Conservation (phyloP, 495 filamentous ascomycete species). For the Talaromyces adpressus region DNA sequence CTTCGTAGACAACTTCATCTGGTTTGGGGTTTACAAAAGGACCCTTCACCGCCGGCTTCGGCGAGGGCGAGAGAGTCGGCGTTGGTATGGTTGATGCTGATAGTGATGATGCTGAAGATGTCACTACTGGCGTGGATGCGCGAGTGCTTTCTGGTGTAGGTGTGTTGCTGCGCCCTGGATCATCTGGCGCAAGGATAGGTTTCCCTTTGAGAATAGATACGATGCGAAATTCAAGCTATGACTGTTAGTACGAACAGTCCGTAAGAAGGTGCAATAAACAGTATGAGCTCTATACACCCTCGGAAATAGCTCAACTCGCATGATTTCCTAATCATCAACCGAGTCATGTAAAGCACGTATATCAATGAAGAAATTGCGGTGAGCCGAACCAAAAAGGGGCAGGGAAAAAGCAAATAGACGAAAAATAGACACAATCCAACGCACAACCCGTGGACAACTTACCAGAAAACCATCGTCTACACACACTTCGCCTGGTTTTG, state of each 20-base stretch:
- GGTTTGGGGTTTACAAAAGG: constrained; percentile 14
- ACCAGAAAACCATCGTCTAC: constrained; percentile 8
- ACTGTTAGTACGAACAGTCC: neutral
- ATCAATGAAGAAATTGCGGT: constrained; percentile 4
- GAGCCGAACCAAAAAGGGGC: neutral
- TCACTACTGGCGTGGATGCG: constrained; percentile 4
- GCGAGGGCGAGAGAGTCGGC: neutral
- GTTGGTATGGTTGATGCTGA: neutral
- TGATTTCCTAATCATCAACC: neutral
- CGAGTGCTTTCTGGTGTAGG: constrained; percentile 12
- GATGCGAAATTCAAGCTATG: constrained; percentile 13
- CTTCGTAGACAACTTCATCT: constrained; percentile 11
- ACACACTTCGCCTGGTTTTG: constrained; percentile 2
- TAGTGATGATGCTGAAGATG: neutral
- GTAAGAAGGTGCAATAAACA: neutral
- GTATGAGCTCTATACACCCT: neutral
- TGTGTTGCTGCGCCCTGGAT: constrained; percentile 6
- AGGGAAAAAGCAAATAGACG: neutral
- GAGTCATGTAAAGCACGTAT: neutral
- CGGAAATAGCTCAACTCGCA: neutral
- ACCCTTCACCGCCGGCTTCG: constrained; percentile 3
- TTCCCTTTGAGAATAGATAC: constrained; percentile 11
- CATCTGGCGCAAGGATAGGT: constrained; percentile 12
- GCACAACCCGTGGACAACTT: neutral
- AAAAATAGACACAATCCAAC: neutral